Evolutionary conservation across 2,329 filamentous ascomycete genomes (phyloP).

Genomic region (Epichloe festucae): DNA sequence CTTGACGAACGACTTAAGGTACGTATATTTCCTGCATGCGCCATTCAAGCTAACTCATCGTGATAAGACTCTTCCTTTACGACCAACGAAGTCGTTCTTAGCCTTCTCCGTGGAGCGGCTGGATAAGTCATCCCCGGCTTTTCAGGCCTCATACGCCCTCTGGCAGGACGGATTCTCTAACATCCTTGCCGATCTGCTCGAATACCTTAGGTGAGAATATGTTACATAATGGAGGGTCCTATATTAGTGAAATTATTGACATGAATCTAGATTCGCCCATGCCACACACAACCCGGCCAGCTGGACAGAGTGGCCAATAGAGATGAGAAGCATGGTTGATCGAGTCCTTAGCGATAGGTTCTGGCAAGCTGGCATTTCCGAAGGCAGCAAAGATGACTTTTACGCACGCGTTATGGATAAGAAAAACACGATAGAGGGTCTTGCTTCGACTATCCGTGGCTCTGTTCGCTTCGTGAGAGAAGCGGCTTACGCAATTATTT

Average conservation of each 20-base stretch:
- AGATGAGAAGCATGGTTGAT: slow-evolving; percentile 65
- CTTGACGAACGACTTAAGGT: slow-evolving; percentile 65
- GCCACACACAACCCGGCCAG: slow-evolving; percentile 78
- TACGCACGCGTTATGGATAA: slow-evolving; percentile 85
- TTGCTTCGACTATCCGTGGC: slow-evolving; percentile 84
- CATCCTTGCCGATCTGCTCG: slow-evolving; percentile 75
- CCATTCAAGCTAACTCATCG: slow-evolving; percentile 5
- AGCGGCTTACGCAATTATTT: slow-evolving; percentile 86
- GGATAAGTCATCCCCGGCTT: slow-evolving; percentile 58
- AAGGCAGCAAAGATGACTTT: slow-evolving; percentile 91
- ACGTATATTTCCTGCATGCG: slow-evolving; percentile 10
- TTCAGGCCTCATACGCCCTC: slow-evolving; percentile 63
- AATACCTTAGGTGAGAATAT: slow-evolving; percentile 55
- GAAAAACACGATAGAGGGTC: slow-evolving; percentile 78
- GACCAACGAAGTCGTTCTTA: slow-evolving; percentile 83
- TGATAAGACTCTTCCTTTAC: slow-evolving; percentile 55
- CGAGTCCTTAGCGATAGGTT: slow-evolving; percentile 87
- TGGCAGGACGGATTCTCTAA: slow-evolving; percentile 74
- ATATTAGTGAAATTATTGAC: background rate
- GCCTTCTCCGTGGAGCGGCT: slow-evolving; percentile 85
- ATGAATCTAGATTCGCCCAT: slow-evolving; percentile 57
- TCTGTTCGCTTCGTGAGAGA: slow-evolving; percentile 83
- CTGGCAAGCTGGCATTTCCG: slow-evolving; percentile 96
- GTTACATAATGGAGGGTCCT: background rate
- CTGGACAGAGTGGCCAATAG: slow-evolving; percentile 64